Percentiles rank a stretch among this genome's conserved stretches.
Evolutionary conservation across 495 filamentous ascomycete species (phyloP).

Genomic region (Penicillium atrosanguineum): DNA sequence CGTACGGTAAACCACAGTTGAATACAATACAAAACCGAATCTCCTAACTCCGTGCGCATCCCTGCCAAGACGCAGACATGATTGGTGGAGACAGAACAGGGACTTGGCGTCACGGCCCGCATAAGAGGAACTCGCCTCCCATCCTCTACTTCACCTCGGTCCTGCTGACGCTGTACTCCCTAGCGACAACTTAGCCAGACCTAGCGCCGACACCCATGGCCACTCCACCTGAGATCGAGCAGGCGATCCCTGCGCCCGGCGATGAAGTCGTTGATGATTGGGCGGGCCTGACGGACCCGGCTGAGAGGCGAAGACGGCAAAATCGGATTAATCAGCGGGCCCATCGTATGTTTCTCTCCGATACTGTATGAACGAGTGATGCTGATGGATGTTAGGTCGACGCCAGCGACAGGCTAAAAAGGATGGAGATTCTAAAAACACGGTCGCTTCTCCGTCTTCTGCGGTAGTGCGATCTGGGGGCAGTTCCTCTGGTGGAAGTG

Average conservation of each 20-base stretch:
- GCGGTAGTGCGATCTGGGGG: conserved; percentile 1
- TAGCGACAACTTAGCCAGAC: conserved; percentile 1
- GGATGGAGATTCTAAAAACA: conserved; percentile 17
- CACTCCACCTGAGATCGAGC: background rate
- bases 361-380: background rate
- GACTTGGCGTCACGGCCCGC: conserved; percentile 2
- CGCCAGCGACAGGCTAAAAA: conserved; percentile 11
- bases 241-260: conserved; percentile 6
- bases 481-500: background rate
- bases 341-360: conserved; percentile 23
- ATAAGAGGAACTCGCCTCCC: conserved; percentile 1
- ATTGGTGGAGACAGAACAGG: conserved; percentile 4
- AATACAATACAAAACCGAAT: background rate
- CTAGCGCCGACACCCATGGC: conserved; percentile 11
- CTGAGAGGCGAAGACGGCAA: conserved; percentile 39
- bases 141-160: background rate
- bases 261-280: conserved; percentile 30
- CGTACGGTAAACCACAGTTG: background rate
- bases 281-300: conserved; percentile 35
- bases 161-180: background rate
- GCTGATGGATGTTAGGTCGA: conserved; percentile 9
- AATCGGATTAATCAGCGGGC: conserved; percentile 47
- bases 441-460: conserved; percentile 5
- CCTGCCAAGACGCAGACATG: background rate
- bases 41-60: conserved; percentile 5